Evolutionary conservation across 345 rosid genomes (phyloP), one percentile per base, ranked within the genome.

Genomic region (Garcia nutans): DNA sequence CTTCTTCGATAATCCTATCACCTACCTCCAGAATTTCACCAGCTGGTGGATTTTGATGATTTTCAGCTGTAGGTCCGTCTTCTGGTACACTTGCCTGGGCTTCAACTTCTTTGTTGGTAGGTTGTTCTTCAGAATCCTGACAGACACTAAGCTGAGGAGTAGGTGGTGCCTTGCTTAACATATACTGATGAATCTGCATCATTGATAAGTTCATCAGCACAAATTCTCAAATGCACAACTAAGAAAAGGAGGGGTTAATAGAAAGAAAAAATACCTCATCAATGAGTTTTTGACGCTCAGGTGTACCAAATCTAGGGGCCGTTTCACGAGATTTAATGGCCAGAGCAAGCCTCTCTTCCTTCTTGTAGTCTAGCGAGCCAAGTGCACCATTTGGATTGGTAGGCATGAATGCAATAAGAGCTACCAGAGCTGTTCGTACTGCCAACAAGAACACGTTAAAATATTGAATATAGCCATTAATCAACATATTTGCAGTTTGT

Each of bases 391-490:
- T 92, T 72, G 99, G 97, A 72, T 76, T 87, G 71, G 96, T 96
- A 8, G 99, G 99, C 99, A 95, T 95, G 84, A 95, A 95, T 1
- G 99, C 99, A 81, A 95, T 91, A 54, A 93, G 88, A 22, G 98
- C 97, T 70, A 93, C 95, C 54, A 96, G 83, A 33, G 99, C 99
- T 73, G 97, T 96, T 77, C 98, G 86, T 74, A 96, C 99, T 96
- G 90, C 79, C 82, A 89, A 84, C 54, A 80, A 42, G 24, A 65
- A 73, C 6, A 11, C 10, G 44, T 50, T 19, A 60, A 74, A 22
- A 16, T 19, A 74, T 33, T 31, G 68, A 54, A 62, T 42, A 75
- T 83, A 82, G 79, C 60, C 8, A 57, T 2, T 24, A 59, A n/a
- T 8, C 54, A 8, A 44, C 41, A 61, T 23, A 50, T n/a, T 61